phyloP scores from a whole-genome alignment of 805 yeast genomes.

The Hanseniaspora mollemarum region DNA sequence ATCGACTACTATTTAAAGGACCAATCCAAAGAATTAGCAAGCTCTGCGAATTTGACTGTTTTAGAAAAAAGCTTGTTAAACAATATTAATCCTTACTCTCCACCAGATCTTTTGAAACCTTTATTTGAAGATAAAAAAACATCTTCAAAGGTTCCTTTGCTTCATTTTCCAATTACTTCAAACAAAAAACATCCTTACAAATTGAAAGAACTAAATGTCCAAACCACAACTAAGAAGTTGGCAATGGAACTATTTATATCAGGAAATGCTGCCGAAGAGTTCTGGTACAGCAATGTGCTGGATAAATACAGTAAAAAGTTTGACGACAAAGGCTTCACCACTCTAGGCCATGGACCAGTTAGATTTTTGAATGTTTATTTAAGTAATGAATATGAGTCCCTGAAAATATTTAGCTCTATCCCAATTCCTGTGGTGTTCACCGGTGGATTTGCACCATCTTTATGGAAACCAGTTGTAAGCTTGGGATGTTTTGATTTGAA shows the following conservation, averaged over 20 bases:
- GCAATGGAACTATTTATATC: slow-evolving; percentile 49
- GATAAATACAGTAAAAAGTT: slow-evolving; percentile 39
- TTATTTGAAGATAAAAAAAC: slow-evolving; percentile 13
- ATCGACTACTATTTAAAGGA: slow-evolving; percentile 33
- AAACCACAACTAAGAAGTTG: slow-evolving; percentile 6
- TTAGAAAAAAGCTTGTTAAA: slow-evolving; percentile 9
- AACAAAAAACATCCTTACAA: slow-evolving; percentile 24
- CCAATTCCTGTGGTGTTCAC: slow-evolving; percentile 70
- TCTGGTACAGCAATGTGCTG: slow-evolving; percentile 60
- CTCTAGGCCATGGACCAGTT: slow-evolving; percentile 59
- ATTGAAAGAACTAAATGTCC: neutral
- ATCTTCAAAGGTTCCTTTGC: slow-evolving; percentile 32
- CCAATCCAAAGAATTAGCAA: slow-evolving; percentile 16
- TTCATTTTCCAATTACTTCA: slow-evolving; percentile 35
- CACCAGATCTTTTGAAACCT: slow-evolving; percentile 18
- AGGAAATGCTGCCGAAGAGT: slow-evolving; percentile 73
- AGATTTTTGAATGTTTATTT: slow-evolving; percentile 54
- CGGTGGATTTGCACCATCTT: slow-evolving; percentile 68
- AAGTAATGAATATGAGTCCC: slow-evolving; percentile 31
- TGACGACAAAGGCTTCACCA: slow-evolving; percentile 31
- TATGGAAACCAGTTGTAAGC: slow-evolving; percentile 75
- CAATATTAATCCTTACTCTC: slow-evolving; percentile 17
- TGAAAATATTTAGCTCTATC: slow-evolving; percentile 46
- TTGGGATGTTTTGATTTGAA: slow-evolving; percentile 62
- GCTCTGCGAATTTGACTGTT: slow-evolving; percentile 16